Conservation (phyloP, 805 yeast genomes). For the Metschnikowia matae region DNA sequence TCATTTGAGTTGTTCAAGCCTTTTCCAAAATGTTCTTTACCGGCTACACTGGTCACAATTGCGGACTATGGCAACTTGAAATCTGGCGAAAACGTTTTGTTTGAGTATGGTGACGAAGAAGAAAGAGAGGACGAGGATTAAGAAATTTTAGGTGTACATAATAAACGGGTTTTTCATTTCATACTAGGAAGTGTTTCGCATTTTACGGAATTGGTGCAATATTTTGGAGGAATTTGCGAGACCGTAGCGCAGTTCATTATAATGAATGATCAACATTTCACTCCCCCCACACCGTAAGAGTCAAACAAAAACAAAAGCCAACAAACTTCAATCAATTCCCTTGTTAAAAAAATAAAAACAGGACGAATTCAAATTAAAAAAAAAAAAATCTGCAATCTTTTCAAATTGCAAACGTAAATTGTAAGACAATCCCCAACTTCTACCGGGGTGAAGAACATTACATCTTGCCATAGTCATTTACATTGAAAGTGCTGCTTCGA, state of each 20-base stretch:
- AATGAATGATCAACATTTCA: background rate
- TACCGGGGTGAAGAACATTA: background rate
- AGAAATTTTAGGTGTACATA: background rate
- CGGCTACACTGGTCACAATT: slow-evolving; percentile 10
- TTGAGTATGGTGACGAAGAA: slow-evolving; percentile 29
- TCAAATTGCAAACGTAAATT: no score
- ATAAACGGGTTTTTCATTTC: background rate
- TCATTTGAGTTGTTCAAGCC: slow-evolving; percentile 40
- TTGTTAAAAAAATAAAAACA: background rate
- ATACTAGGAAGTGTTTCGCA: background rate
- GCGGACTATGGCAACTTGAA: slow-evolving; percentile 23
- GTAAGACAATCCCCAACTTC: no score
- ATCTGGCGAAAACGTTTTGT: slow-evolving; percentile 36
- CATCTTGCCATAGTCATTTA: no score
- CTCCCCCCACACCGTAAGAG: background rate
- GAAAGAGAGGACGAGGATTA: slow-evolving; percentile 6
- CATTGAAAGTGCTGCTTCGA: no score
- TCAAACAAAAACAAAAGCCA: background rate
- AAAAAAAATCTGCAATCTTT: no score
- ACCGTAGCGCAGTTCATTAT: background rate
- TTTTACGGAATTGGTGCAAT: background rate
- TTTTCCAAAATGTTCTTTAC: slow-evolving; percentile 33
- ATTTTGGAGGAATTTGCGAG: background rate
- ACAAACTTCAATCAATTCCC: background rate
- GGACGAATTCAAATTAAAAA: background rate